Conservation (phyloP, 169 alveolate species). For the Plasmodium blacklocki region DNA sequence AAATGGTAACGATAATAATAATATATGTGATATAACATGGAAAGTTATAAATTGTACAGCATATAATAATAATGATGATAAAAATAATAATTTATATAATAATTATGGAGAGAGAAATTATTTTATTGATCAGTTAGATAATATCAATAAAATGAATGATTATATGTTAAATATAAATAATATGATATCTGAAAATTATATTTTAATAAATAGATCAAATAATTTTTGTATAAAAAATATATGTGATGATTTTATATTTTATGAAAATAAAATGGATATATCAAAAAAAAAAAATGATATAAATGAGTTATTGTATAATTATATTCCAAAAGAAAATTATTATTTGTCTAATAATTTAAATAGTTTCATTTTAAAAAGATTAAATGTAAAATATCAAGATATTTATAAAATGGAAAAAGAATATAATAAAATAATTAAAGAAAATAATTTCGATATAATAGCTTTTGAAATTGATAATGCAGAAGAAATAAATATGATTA, state of each 20-base stretch:
- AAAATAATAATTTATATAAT: not conserved
- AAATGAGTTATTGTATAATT: not conserved
- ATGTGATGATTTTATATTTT: constrained; percentile 52
- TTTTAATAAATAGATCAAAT: constrained; percentile 48
- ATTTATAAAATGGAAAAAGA: constrained; percentile 14
- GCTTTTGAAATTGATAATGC: constrained; percentile 19
- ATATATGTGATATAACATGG: constrained; percentile 6
- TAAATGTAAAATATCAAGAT: constrained; percentile 64
- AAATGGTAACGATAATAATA: not conserved
- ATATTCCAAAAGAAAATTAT: not conserved
- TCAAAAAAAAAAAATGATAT: constrained; percentile 15
- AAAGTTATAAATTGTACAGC: constrained; percentile 30
- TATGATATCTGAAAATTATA: constrained; percentile 19
- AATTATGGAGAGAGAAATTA: constrained; percentile 16
- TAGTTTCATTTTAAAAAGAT: constrained; percentile 32
- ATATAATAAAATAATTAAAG: constrained; percentile 13
- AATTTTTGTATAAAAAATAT: constrained; percentile 39
- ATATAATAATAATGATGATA: not conserved
- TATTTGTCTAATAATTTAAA: constrained; percentile 16
- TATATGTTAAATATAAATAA: constrained; percentile 25
- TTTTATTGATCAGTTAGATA: constrained; percentile 25
- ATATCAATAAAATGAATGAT: constrained; percentile 17
- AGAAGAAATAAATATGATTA: constrained; percentile 20
- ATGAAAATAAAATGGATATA: not conserved
- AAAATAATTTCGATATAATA: constrained; percentile 23